Conservation (phyloP, 345 rosid species). For the sweet orange (Citrus sinensis) region DVS_A1.0 CM039163.1:46121001-46121500, state of each 20-base stretch:
- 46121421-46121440: not conserved
- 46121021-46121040: not conserved
- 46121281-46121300: not conserved
- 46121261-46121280: not conserved
- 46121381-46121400: not conserved
- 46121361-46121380: not conserved
- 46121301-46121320: not conserved
- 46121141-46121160: not conserved
- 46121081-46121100: not conserved
- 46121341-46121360: not conserved
- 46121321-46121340: not conserved
- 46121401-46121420: not conserved
- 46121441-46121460: not conserved
- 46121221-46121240: not conserved
- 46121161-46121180: not conserved
- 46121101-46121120: not conserved
- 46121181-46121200: not conserved
- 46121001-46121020: not conserved
- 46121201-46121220: not conserved
- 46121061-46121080: not conserved
- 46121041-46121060: not conserved
- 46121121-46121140: not conserved
- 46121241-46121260: not conserved
- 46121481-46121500: conserved; percentile 68
- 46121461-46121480: conserved; percentile 32